Evolutionary conservation across 78 protist genomes (phyloP).

Genomic region (Dictyostelium citrinum): DNA sequence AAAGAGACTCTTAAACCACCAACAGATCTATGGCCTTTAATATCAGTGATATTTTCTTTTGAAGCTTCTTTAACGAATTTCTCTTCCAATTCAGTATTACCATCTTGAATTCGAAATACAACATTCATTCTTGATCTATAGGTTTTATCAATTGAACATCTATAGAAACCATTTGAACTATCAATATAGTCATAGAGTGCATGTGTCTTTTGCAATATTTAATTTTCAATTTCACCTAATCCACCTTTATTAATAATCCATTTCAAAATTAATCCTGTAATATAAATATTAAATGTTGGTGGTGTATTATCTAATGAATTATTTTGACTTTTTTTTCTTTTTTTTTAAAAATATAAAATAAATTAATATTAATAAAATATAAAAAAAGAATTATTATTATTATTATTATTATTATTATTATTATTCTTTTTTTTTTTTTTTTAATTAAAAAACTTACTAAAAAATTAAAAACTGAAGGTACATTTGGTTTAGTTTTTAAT

Average conservation of each 20-base stretch:
- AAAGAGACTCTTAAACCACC: conserved; percentile 95
- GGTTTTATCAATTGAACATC: conserved; percentile 68
- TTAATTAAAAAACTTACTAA: conserved; percentile 9
- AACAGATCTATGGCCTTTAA: conserved; percentile 91
- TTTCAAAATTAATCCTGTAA: conserved; percentile 90
- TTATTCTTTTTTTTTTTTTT: too few relatives aligned
- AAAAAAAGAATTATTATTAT: not conserved
- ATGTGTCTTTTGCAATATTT: conserved; percentile 43
- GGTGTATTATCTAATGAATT: conserved; percentile 80
- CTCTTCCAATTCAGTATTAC: conserved; percentile 41
- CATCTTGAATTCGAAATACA: conserved; percentile 70
- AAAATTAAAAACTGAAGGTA: conserved; percentile 59
- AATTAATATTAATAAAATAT: not conserved
- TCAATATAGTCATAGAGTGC: conserved; percentile 85
- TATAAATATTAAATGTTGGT: conserved; percentile 86
- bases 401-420: not conserved
- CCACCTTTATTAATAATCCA: conserved; percentile 92
- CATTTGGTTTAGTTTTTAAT: conserved; percentile 84
- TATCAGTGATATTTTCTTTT: conserved; percentile 44
- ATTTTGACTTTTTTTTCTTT: conserved; percentile 54
- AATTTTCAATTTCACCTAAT: conserved; percentile 70
- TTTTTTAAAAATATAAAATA: not conserved
- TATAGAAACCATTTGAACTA: conserved; percentile 43
- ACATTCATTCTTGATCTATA: conserved; percentile 94
- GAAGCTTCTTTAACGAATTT: conserved; percentile 86